Evolutionary conservation across 352 stramenopile species (phyloP).

Genomic region (Phytophthora parvispora): DNA sequence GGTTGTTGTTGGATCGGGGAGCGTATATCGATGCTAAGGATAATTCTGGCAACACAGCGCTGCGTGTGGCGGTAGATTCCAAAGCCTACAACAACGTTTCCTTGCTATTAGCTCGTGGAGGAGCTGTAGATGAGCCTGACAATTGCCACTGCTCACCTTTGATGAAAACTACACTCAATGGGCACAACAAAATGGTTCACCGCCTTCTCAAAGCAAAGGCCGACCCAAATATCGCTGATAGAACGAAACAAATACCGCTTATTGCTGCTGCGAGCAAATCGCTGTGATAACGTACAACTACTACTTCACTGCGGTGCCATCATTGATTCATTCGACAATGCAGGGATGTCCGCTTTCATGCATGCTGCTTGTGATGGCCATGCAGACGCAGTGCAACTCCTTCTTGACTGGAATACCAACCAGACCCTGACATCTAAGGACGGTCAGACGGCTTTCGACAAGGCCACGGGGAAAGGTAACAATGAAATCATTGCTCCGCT

Average conservation of each 20-base stretch:
- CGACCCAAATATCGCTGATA: not conserved
- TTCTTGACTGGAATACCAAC: not conserved
- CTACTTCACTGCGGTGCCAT: not conserved
- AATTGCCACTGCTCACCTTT: not conserved
- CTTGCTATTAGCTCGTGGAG: not conserved
- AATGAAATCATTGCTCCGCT: too few relatives aligned
- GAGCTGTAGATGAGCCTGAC: not conserved
- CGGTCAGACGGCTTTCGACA: not conserved
- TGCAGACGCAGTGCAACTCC: not conserved
- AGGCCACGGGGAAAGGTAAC: not conserved
- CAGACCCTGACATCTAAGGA: not conserved
- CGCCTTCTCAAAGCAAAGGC: not conserved
- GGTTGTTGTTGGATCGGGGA: not conserved
- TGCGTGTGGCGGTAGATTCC: not conserved
- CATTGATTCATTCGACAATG: not conserved
- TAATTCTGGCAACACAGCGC: not conserved
- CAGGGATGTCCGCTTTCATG: not conserved
- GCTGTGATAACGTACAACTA: not conserved
- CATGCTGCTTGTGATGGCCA: not conserved
- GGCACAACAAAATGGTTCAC: not conserved
- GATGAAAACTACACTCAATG: not conserved
- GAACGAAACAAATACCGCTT: not conserved
- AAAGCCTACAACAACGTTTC: not conserved
- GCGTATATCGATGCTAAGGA: not conserved
- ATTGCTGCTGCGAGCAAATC: not conserved